Conservation (phyloP, 345 rosid genomes). For the Erysimum cheiranthoides region DNA sequence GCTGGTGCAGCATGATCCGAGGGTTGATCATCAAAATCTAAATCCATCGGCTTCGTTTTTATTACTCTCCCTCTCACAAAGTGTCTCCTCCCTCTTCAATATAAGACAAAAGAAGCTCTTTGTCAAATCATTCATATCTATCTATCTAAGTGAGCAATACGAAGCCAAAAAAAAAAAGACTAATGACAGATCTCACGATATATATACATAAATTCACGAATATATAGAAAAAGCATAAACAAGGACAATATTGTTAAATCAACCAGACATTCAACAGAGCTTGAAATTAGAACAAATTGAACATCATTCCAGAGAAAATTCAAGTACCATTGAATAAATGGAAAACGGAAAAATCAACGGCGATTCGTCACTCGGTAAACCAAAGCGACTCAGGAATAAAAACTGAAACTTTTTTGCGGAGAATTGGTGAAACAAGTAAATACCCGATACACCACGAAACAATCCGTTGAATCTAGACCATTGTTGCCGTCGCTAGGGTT, state of each 20-base stretch:
- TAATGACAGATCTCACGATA: slow-evolving; percentile 27
- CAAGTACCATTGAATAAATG: background rate
- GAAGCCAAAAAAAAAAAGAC: slow-evolving; percentile 8
- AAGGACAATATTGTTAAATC: background rate
- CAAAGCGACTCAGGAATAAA: background rate
- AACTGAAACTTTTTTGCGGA: background rate
- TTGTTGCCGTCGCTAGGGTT: slow-evolving; percentile 28
- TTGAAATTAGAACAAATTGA: slow-evolving; percentile 1
- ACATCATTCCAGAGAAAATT: background rate
- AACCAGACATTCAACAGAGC: slow-evolving; percentile 17
- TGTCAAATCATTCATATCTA: background rate
- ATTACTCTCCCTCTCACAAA: slow-evolving; percentile 7
- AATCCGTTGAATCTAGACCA: slow-evolving; percentile 16
- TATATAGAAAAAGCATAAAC: background rate
- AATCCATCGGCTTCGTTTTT: slow-evolving; percentile 27
- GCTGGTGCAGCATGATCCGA: slow-evolving; percentile 31
- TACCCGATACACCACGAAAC: slow-evolving; percentile 10
- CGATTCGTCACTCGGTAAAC: background rate
- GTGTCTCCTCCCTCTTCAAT: slow-evolving; percentile 14
- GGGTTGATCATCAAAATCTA: slow-evolving; percentile 41
- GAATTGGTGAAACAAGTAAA: background rate
- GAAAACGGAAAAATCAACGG: background rate
- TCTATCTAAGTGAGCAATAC: background rate
- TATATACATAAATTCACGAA: background rate
- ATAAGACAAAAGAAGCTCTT: background rate